Base-by-base conservation (phyloP, 163 green algal species). In the Coccomyxa subellipsoidea region DNA sequence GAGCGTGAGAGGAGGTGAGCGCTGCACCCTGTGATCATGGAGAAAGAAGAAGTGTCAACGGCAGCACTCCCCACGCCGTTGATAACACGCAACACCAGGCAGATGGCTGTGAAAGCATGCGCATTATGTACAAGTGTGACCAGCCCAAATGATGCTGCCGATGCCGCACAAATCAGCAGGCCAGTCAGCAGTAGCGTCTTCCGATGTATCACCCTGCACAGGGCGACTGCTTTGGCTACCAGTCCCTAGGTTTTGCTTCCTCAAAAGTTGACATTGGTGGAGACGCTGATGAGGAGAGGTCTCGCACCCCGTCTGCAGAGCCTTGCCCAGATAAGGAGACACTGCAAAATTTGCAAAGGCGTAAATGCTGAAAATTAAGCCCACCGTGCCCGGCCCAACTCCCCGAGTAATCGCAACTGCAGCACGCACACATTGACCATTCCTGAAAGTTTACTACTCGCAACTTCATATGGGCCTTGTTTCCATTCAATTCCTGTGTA, bases 361-460 rank as follows among this genome's bases (percentile, higher is more conserved):
- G 40, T 81, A 80, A 37, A 70, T 66, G 38, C 32, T 54, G 75
- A 80, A 80, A 21, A 80, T 80, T 10, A 39, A n/a, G 8, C 75
- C 75, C 18, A 39, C 37, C 7, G 37, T 3, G 21, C 37, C 25
- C 32, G 37, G 37, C 75, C 32, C 27, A 25, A 80, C 29, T 32
- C 38, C 38, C 36, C 75, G 5, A 35, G 18, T 59, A 18, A 69
- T 18, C 29, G 75, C 75, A 12, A 59, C 75, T 73, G 66, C 66
- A 73, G 15, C 47, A 59, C 4, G 21, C 4, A 59, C 47, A 59
- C 47, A 59, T n/a, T n/a, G n/a, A n/a, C n/a, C n/a, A n/a, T n/a
- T n/a, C n/a, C n/a, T n/a, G n/a, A n/a, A n/a, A n/a, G n/a, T n/a
- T n/a, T n/a, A n/a, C n/a, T n/a, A n/a, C n/a, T n/a, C n/a, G n/a